Base-by-base conservation (phyloP, 2,329 filamentous ascomycete genomes). In the Pseudofabraea citricarpa region DNA sequence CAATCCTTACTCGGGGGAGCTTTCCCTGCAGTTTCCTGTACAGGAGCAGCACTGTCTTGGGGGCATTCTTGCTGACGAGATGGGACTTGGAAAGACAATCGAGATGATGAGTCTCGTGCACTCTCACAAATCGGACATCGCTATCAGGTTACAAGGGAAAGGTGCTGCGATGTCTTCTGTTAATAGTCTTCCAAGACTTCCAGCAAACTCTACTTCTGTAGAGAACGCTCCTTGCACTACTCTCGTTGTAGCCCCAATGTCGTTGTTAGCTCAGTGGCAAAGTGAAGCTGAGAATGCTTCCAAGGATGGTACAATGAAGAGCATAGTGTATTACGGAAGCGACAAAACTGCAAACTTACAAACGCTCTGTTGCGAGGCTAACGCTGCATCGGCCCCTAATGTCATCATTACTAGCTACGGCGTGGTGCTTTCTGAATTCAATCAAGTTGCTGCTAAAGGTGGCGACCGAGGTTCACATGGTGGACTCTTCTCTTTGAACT, bases 41-140 rank as follows among this genome's bases (percentile, higher is more conserved):
- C 93, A 98, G 60, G 89, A 97, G 57, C 93, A 97, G 59, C 88
- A 94, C 60, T 98, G 93, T 54, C 72, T 95, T 0, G 93, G 93
- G 35, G 93, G 93, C 5, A 87, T 98, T 45, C 70, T 98, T 32
- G 93, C 93, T 7, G 93, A 98, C 57, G 87, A 97, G 65, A 98
- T 98, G 93, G 93, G 93, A 36, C 72, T 98, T 2, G 93, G 93
- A 24, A 98, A 98, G 69, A 98, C 93, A 0, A 97, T 98, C 41
- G 91, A 98, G 60, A 97, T 98, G 90, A 79, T 98, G 49, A 93
- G 89, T 65, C 70, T 98, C 39, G 78, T 98, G 5, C 93, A 98
- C 61, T 80, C 87, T 0, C 87, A 97, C 61, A 81, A 78, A 49
- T 83, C 81, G 3, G 73, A 83, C 18, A 59, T 71, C 12, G 68